Evolutionary conservation across 345 rosid genomes (phyloP), one percentile per base, ranked within the genome.

Genomic region (Bruguiera gymnorhiza): DNA sequence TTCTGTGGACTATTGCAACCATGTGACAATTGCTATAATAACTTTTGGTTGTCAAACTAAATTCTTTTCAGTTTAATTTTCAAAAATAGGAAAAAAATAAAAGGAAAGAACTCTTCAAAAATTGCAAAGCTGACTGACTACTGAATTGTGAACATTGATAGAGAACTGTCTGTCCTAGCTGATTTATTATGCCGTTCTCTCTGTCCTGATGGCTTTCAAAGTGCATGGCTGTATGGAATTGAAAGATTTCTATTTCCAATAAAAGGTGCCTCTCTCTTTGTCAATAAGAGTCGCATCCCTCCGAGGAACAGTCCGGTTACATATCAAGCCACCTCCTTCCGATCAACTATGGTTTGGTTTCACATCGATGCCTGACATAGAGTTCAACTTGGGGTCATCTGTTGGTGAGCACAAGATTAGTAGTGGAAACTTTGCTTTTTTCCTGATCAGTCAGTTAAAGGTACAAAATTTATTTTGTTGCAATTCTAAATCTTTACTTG

Each of bases 261-360:
- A 71, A 69, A n/a, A 95, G 98, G 98, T 92, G 69, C 97, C 98
- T 16, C 67, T 95, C 68, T 81, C 97, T 75, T 81, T 95, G 82
- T 85, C 94, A 60, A 85, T 96, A 78, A 83, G 89, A 78, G 83
- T 96, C 34, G 79, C 87, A 68, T 87, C 93, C 29, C 86, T 96
- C 69, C 85, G 91, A 58, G 99, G 98, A 84, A 89, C 96, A 0
- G 21, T 89, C 77, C 86, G 90, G 66, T 76, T 92, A 55, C 90
- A 85, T 73, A 74, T 92, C 77, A 90, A 95, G 80, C 97, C 97
- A 21, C 99, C 98, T 67, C 99, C 99, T 50, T 92, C 98, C 4
- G 96, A 95, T 85, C 98, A 84, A 64, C 65, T 92, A 76, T 95
- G 99, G 98, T 87, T 79, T 80, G 86, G 96, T 75, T 95, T 90